These are phyloP conservation scores for Thalassiosira livingstoniorum DNA, from an alignment of 352 stramenopile genomes.

Conservation along the genomic window DNA sequence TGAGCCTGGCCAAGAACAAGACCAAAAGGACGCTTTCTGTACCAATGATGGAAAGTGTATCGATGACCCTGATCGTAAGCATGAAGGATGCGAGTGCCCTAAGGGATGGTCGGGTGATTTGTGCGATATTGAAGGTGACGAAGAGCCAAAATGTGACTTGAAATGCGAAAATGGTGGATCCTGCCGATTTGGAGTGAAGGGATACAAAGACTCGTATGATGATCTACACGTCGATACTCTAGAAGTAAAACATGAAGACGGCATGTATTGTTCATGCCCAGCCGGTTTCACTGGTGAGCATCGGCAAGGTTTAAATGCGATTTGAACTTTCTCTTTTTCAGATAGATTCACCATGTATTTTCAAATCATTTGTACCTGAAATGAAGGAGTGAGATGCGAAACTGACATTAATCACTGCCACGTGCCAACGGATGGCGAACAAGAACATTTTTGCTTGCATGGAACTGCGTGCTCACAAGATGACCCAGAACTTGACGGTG, in stretches of 20 bases:
- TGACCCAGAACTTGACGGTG: slow-evolving; percentile 19
- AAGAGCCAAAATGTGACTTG: slow-evolving; percentile 38
- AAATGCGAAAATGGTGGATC: slow-evolving; percentile 51
- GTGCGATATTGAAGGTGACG: slow-evolving; percentile 51
- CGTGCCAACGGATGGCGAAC: background rate
- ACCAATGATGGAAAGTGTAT: slow-evolving; percentile 44
- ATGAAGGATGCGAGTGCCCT: slow-evolving; percentile 44
- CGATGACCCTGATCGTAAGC: slow-evolving; percentile 25
- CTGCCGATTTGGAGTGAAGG: slow-evolving; percentile 52
- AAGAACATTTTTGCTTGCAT: slow-evolving; percentile 51
- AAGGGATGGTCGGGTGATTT: slow-evolving; percentile 50
- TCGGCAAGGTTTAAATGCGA: too few species aligned
- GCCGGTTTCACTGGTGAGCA: slow-evolving; percentile 56
- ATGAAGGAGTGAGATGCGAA: slow-evolving; percentile 67
- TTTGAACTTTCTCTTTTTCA: too few species aligned
- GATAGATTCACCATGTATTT: too few species aligned
- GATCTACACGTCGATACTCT: slow-evolving; percentile 25
- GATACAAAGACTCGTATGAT: slow-evolving; percentile 49
- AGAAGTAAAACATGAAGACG: slow-evolving; percentile 38
- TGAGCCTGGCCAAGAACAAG: slow-evolving; percentile 38
- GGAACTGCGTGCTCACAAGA: slow-evolving; percentile 32
- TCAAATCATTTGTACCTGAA: too few species aligned
- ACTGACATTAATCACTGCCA: slow-evolving; percentile 55
- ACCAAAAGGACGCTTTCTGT: slow-evolving; percentile 52
- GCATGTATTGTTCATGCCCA: slow-evolving; percentile 72